Evolutionary conservation across 176 grass and related monocot genomes (phyloP).

Genomic region (Aegilops speltoides): DNA sequence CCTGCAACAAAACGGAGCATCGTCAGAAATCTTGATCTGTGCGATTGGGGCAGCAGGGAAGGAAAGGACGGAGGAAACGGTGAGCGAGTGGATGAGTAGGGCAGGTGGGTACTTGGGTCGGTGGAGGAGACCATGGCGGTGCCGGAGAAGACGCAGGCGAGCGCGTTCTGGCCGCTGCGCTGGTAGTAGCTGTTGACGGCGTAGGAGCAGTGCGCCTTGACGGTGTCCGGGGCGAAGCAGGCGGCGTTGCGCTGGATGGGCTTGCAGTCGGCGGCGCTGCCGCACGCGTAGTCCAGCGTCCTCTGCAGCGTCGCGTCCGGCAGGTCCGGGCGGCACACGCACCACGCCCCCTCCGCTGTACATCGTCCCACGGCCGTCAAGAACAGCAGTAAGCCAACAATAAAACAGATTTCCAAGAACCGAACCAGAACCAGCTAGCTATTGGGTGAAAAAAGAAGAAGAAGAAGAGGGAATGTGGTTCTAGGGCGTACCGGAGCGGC

Average conservation of each 20-base stretch:
- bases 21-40: not conserved
- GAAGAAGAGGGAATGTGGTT: not conserved
- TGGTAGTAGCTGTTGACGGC: conserved; percentile 96
- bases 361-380: not conserved
- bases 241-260: conserved; percentile 54
- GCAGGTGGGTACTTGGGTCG: conserved; percentile 65
- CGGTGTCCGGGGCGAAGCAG: conserved; percentile 72
- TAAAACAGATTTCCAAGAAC: not conserved
- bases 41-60: not conserved
- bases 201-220: conserved; percentile 83
- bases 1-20: conserved; percentile 36
- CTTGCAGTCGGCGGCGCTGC: conserved; percentile 66
- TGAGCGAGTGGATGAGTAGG: not conserved
- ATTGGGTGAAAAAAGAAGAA: too few species aligned
- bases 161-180: conserved; percentile 54
- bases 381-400: not conserved
- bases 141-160: conserved; percentile 70
- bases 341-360: conserved; percentile 64
- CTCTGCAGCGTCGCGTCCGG: conserved; percentile 56
- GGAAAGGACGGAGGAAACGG: not conserved
- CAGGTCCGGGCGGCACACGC: conserved; percentile 60
- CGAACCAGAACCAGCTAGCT: not conserved
- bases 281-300: conserved; percentile 84
- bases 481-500: conserved; percentile 18
- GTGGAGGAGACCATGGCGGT: conserved; percentile 25